Base-by-base conservation (phyloP, 805 yeast genomes). In the Yarrowia porcina region DNA sequence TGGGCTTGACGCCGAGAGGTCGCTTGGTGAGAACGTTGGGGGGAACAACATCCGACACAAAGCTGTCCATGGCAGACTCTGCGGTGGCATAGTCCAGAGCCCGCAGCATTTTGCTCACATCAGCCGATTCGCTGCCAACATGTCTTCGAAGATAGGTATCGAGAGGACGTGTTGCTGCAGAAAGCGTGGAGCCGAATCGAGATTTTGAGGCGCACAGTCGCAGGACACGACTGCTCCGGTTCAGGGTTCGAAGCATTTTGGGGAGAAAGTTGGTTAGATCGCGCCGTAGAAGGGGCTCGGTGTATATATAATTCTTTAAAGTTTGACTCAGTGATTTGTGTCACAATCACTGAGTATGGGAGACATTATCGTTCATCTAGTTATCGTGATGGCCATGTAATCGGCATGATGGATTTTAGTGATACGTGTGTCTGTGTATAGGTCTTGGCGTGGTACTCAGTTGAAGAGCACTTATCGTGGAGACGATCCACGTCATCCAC, bases 111-210 rank as follows among this genome's bases (percentile, higher is more conserved):
- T 75, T 73, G 17, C 75, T 70, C 18, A 88, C 88, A 66, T 90
- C 85, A 0, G 67, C 69, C 0, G 89, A 85, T 23, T 96, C 90
- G 8, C 77, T 68, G 12, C 99, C 99, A 64, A 93, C 78, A 75
- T 94, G 99, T 70, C 98, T 89, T 71, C 96, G 83, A 56, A 88
- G 83, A 74, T 93, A 94, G 1, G 94, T 86, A 72, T 94, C 99
- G 64, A 89, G 78, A 3, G 82, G 81, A 12, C 36, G 21, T 2
- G 63, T 59, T 9, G 63, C 63, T 32, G 30, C 33, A 3, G 59
- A 35, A 4, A 52, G 33, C 12, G 42, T 25, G 21, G 57, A 49
- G 5, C 57, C 57, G 12, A 49, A 49, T 49, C 57, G 57, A n/a
- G 44, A 4, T 20, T 36, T 36, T 33, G 59, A n/a, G 59, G 59